phyloP scores from a whole-genome alignment of 331 rosid species.

The Dryas integrifolia region DNA sequence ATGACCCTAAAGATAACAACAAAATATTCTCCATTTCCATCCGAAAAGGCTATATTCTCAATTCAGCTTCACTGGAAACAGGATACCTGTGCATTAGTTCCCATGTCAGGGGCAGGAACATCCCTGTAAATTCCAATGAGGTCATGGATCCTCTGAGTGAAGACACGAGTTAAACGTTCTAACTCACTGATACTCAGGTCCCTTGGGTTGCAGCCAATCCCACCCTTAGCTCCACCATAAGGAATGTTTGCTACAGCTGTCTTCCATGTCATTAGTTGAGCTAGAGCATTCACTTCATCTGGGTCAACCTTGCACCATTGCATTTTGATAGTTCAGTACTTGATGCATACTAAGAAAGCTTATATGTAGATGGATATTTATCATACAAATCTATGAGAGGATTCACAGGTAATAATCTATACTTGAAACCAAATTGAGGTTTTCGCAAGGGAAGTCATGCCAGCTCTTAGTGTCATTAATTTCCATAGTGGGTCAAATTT shows the following conservation, averaged over 20 bases:
- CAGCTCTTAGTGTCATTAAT: background rate
- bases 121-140: constrained; percentile 77
- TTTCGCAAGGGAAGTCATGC: background rate
- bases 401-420: background rate
- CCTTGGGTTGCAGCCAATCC: constrained; percentile 82
- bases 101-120: constrained; percentile 93
- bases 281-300: constrained; percentile 82
- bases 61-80: background rate
- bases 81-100: constrained; percentile 71
- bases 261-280: constrained; percentile 92
- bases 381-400: background rate
- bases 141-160: constrained; percentile 89
- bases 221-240: constrained; percentile 94
- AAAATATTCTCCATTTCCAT: background rate
- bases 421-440: background rate
- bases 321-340: constrained; percentile 12
- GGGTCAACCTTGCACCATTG: constrained; percentile 63
- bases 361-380: background rate
- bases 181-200: constrained; percentile 69
- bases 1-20: background rate
- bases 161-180: constrained; percentile 85
- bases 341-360: background rate
- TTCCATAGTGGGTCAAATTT: background rate
- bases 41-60: background rate
- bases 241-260: constrained; percentile 86